Percentiles rank a stretch among this genome's conserved stretches.
Conservation (phyloP, 2,329 filamentous ascomycete genomes). For the Pseudocercospora cruenta region DNA sequence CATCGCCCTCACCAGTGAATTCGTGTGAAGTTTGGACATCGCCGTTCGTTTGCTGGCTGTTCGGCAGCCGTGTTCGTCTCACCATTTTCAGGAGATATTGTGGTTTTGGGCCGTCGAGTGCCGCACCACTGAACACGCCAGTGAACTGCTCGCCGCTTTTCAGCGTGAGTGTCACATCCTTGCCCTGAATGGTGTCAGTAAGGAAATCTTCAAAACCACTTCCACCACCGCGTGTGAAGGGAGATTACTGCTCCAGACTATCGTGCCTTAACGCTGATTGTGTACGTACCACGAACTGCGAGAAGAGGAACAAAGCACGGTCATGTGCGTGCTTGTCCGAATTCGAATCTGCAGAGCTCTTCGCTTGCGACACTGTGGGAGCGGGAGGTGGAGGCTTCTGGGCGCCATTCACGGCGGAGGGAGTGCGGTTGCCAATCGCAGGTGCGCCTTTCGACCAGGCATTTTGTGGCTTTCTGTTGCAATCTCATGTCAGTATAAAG, state of each 20-base stretch:
- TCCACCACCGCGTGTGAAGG: background rate
- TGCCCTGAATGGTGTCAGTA: slow-evolving; percentile 50
- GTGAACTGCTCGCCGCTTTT: slow-evolving; percentile 64
- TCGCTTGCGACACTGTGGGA: slow-evolving; percentile 26
- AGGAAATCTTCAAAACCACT: background rate
- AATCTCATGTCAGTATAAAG: slow-evolving; percentile 13
- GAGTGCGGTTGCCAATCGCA: slow-evolving; percentile 7
- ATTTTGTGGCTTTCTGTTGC: slow-evolving; percentile 46
- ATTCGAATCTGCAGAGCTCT: slow-evolving; percentile 51
- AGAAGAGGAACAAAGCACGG: slow-evolving; percentile 61
- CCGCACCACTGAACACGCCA: slow-evolving; percentile 63
- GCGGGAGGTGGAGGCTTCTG: slow-evolving; percentile 38
- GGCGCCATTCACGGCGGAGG: slow-evolving; percentile 55
- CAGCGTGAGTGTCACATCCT: slow-evolving; percentile 58
- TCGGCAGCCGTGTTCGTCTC: slow-evolving; percentile 51
- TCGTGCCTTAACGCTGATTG: slow-evolving; percentile 19
- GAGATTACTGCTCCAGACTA: background rate
- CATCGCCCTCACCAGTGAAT: slow-evolving; percentile 53
- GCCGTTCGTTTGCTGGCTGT: slow-evolving; percentile 52
- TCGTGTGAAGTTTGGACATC: slow-evolving; percentile 44
- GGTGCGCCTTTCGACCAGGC: slow-evolving; percentile 57
- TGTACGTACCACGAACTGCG: slow-evolving; percentile 64
- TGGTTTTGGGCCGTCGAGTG: slow-evolving; percentile 55
- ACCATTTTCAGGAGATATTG: slow-evolving; percentile 69
- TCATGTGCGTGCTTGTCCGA: slow-evolving; percentile 64